phyloP scores from a whole-genome alignment of 1,139 yeast genomes.

The Suhomyces coccinellae region DNA sequence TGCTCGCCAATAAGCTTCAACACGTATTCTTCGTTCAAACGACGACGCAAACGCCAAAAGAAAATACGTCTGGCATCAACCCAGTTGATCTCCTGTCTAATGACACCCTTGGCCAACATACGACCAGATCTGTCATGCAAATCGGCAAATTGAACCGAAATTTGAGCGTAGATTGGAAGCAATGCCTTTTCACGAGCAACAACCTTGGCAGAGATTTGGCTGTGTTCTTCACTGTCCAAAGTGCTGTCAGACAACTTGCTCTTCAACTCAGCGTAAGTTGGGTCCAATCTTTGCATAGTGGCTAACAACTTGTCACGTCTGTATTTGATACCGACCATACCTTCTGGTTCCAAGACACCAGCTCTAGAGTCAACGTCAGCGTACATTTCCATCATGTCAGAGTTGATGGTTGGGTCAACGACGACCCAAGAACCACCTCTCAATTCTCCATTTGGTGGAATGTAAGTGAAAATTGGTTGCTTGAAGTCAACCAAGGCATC shows the following conservation, averaged over 20 bases:
- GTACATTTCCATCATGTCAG: constrained; percentile 99
- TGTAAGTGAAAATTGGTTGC: constrained; percentile 94
- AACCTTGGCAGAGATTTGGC: constrained; percentile 63
- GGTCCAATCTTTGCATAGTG: constrained; percentile 89
- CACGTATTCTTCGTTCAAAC: constrained; percentile 89
- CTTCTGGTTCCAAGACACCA: constrained; percentile 98
- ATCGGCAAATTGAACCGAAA: constrained; percentile 95
- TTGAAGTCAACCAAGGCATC: constrained; percentile 95
- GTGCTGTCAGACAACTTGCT: constrained; percentile 53
- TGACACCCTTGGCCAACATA: constrained; percentile 93
- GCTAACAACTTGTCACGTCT: constrained; percentile 86
- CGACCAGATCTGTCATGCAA: constrained; percentile 97
- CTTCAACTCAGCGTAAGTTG: constrained; percentile 67
- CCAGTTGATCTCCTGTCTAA: constrained; percentile 85
- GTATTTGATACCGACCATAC: constrained; percentile 98
- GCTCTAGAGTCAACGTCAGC: constrained; percentile 97
- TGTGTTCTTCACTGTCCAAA: constrained; percentile 62
- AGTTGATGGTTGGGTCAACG: constrained; percentile 95
- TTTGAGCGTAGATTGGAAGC: constrained; percentile 87
- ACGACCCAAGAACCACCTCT: constrained; percentile 99
- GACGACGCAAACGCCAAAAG: constrained; percentile 98
- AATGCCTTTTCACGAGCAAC: constrained; percentile 76
- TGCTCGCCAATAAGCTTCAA: constrained; percentile 72
- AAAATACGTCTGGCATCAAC: constrained; percentile 86
- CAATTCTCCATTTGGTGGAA: constrained; percentile 96